phyloP scores from a whole-genome alignment of 257 asterid genomes.

The Galeopsis tetrahit region DNA sequence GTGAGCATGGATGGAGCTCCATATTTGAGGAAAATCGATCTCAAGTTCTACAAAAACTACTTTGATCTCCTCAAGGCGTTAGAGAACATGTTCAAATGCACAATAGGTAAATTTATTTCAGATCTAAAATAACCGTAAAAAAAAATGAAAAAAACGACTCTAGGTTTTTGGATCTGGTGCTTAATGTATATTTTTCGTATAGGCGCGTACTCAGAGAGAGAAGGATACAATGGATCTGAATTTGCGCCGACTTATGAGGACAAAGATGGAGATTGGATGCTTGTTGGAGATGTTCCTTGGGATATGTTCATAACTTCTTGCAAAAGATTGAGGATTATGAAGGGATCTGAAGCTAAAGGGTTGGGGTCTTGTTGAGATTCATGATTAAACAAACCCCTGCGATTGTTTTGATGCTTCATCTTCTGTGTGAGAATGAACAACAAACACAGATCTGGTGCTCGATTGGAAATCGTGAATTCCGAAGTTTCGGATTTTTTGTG shows the following conservation, averaged over 20 bases:
- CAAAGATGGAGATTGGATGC: slow-evolving; percentile 69
- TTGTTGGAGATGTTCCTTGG: slow-evolving; percentile 94
- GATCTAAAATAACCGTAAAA: background rate
- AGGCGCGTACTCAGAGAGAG: slow-evolving; percentile 67
- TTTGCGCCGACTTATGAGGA: slow-evolving; percentile 67
- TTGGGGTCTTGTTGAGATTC: slow-evolving; percentile 43
- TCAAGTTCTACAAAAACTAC: slow-evolving; percentile 50
- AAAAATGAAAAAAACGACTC: background rate
- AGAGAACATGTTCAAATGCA: slow-evolving; percentile 64
- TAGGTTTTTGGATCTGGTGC: background rate
- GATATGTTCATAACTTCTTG: slow-evolving; percentile 82
- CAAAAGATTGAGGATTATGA: slow-evolving; percentile 78
- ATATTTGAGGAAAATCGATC: slow-evolving; percentile 64
- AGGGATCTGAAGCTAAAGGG: slow-evolving; percentile 77
- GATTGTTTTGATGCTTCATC: background rate
- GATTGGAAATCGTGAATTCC: background rate
- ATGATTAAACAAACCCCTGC: background rate
- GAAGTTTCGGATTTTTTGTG: no score
- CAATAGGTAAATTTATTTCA: slow-evolving; percentile 42
- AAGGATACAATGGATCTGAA: slow-evolving; percentile 62
- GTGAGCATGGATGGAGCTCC: slow-evolving; percentile 83
- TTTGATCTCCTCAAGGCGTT: slow-evolving; percentile 55
- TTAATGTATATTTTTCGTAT: background rate
- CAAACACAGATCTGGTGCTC: background rate
- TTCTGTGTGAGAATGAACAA: background rate